Conservation (phyloP, 805 yeast species). For the Saccharomycodes ludwigii region DNA sequence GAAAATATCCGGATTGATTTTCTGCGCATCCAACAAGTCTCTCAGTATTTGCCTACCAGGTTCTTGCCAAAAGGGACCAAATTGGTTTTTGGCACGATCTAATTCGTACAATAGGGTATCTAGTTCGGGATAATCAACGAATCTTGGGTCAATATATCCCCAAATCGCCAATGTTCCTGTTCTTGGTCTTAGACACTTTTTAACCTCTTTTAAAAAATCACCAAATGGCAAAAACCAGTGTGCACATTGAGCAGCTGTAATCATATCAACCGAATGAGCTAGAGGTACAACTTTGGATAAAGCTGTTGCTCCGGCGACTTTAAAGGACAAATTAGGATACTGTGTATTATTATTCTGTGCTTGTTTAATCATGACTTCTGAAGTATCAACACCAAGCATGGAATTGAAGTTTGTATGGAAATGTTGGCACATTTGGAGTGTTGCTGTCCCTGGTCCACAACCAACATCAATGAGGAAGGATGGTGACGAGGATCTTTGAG, state of each 20-base stretch:
- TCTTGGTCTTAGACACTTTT: constrained; percentile 36
- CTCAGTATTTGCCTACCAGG: constrained; percentile 60
- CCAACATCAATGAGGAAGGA: constrained; percentile 66
- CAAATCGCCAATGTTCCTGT: constrained; percentile 65
- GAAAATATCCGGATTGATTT: constrained; percentile 23
- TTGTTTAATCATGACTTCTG: constrained; percentile 40
- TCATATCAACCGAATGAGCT: constrained; percentile 40
- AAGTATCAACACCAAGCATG: constrained; percentile 53
- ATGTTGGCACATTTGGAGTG: constrained; percentile 28
- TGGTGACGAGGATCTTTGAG: constrained; percentile 12
- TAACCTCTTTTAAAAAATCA: constrained; percentile 37
- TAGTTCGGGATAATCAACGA: constrained; percentile 39
- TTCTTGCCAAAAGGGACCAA: constrained; percentile 76
- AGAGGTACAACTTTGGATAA: constrained; percentile 18
- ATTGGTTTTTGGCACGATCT: constrained; percentile 33
- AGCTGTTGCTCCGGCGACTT: constrained; percentile 7
- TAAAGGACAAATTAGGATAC: neutral
- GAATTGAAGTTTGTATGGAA: constrained; percentile 25
- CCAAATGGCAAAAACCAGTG: constrained; percentile 64
- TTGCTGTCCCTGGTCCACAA: constrained; percentile 71
- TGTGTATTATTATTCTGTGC: constrained; percentile 23
- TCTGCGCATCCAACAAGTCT: constrained; percentile 21
- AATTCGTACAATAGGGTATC: constrained; percentile 41
- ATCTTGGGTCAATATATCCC: constrained; percentile 67
- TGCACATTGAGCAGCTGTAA: constrained; percentile 75